Evolutionary conservation across 495 filamentous ascomycete species (phyloP), one percentile per base, ranked within the genome.

Genomic region (Aspergillus carlsbadensis): DNA sequence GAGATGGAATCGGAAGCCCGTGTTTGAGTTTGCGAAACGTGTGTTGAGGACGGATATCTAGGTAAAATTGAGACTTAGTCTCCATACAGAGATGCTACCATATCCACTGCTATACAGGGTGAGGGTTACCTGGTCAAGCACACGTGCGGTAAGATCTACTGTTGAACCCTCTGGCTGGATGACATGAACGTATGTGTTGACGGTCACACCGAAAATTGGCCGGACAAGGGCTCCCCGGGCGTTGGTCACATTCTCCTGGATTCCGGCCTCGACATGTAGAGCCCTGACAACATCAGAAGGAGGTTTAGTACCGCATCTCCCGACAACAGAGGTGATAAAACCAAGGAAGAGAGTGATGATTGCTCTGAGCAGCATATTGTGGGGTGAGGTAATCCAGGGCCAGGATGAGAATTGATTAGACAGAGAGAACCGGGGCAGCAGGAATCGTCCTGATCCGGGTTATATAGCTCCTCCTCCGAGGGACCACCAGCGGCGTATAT

Each of bases 1-100:
- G n/a, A 51, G 47, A 10, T 51, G 24, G 47, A 51, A 51, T 10
- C 13, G 17, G 21, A 51, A 51, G 33, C 47, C 47, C 0, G 47
- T 26, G n/a, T 20, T 35, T 15, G n/a, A 20, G 41, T 44, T 20
- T 4, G 22, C 4, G 20, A 22, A 51, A 11, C 11, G 15, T n/a
- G 2, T 39, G 17, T 51, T 39, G 6, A 51, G 47, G 11, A 51
- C 47, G 20, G 33, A 33, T 5, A 51, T 39, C 47, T 51, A n/a
- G 20, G 34, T 36, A 22, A 8, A 29, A 8, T 29, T 29, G 26
- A 29, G 36, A 14, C 4, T 14, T 5, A 17, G 36, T 39, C 36
- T 14, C 36, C 11, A 10, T 39, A 29, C 8, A 29, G 26, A 8
- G 4, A 29, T 17, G 36, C 5, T 13, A n/a, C 29, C 22, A 6